Evolutionary conservation across 176 grass and related monocot species (phyloP), one percentile per base, ranked within the genome.

Genomic region (Coix lacrymajobi): DNA sequence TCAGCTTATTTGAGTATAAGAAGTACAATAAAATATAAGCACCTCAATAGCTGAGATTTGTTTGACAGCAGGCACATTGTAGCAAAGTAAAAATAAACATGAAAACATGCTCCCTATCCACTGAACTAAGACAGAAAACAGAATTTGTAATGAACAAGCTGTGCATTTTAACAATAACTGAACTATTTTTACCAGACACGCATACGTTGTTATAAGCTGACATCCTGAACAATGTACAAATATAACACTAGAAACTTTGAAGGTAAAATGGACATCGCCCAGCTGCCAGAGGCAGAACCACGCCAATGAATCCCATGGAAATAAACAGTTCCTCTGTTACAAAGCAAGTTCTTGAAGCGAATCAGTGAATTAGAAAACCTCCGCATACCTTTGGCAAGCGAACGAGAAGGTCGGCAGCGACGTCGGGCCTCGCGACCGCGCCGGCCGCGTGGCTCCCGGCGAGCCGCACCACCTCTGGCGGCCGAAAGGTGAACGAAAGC

Each of bases 371-470:
- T 28, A 13, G 11, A 20, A 62, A 16, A 46, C 45, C 12, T 1
- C 4, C 1, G 20, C 33, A 63, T 69, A 91, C 96, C 93, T 96
- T 99, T 12, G 92, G 92, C 93, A 99, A 93, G 46, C 89, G 91
- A 11, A 96, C 80, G 32, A 99, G 79, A 20, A 98, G 89, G 77
- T 98, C 96, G 3, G 86, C 85, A 9, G 82, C 64, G 8, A 95
- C 77, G 66, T 98, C 93, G 11, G 96, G 96, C 82, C 89, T 91
- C 37, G 88, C 85, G 6, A 92, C 75, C 3, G 82, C 80, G 17
- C 87, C 86, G 26, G 89, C 56, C 74, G 88, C 88, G 76, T 89
- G 81, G 84, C 91, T 93, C 54, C 96, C 96, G 17, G 79, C 79
- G 28, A 93, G 80, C 75, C 61, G 82, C 22, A 92, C 89, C 16